These are phyloP conservation scores for Kitagawia praeruptora DNA, from an alignment of 129 eudicot species.

Conservation along the genomic window DNA sequence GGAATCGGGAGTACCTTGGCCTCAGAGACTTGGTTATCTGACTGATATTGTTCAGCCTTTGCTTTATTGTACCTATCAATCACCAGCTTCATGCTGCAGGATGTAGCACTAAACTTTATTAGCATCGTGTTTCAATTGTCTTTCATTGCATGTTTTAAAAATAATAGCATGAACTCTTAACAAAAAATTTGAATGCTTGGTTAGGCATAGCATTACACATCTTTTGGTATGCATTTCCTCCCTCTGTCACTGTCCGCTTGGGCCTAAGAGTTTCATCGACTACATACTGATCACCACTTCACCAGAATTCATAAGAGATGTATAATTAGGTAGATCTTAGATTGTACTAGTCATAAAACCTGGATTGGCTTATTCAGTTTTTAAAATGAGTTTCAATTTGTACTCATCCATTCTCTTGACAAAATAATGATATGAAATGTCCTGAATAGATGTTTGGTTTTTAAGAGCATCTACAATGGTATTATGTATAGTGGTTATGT, in stretches of 20 bases:
- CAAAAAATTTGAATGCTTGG: no score
- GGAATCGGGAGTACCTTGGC: background rate
- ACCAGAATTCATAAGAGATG: background rate
- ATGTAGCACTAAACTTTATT: background rate
- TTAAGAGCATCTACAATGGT: no score
- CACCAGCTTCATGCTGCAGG: background rate
- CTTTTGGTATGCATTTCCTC: background rate
- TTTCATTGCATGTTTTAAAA: no score
- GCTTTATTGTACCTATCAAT: background rate
- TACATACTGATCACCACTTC: background rate
- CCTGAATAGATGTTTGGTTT: no score
- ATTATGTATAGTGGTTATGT: no score
- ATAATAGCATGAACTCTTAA: no score
- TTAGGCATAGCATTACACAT: background rate
- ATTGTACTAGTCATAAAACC: background rate
- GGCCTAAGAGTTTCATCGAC: background rate
- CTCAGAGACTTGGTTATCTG: background rate
- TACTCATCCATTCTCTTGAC: no score
- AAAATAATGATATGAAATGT: no score
- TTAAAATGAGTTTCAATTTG: no score
- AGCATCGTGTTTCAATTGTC: background rate
- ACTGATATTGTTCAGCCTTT: background rate
- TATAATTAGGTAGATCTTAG: background rate
- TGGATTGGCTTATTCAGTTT: background rate
- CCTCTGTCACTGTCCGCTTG: background rate